Base-by-base conservation (phyloP, 176 grass and related monocot genomes). In the Ensete ventricosum region DNA sequence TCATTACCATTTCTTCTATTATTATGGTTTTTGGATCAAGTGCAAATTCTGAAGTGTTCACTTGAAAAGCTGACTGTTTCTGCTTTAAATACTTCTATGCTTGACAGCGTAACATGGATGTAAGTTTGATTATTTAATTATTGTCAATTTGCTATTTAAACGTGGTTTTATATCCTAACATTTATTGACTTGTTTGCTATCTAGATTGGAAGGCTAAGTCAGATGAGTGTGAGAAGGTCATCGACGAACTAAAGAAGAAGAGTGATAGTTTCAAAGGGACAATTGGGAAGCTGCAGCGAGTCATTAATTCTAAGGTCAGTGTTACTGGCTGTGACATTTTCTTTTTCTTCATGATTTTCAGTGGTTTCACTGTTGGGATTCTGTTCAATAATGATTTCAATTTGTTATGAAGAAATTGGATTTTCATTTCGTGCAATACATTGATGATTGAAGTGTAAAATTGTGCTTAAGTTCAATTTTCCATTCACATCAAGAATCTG, bases 201-300 rank as follows among this genome's bases (percentile, higher is more conserved):
- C 60, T 69, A 98, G 94, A 98, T 25, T 98, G 94, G 94, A 98
- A 98, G 78, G 71, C 81, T 27, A 92, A 87, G 90, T 98, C 94
- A 21, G 94, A 93, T 77, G 94, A 93, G 80, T 98, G 81, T 82
- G 94, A 93, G 73, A 86, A 78, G 50, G 78, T 79, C 25, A 83
- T 93, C 53, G 94, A 93, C 52, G 88, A 93, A 83, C 74, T 89
- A 53, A 98, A 90, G 81, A 88, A 98, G 72, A 86, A 93, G 72
- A 84, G 90, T 84, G 80, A 81, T 76, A 79, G 73, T 75, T 85
- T 85, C 79, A 82, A 82, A 83, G 80, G 79, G 78, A 78, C 53
- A 54, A 73, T 93, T 76, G 88, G 81, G 60, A 93, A 98, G 77
- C 23, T 93, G 73, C 81, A 93, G 62, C 85, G 90, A 1, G 88